phyloP scores from a whole-genome alignment of 2,329 filamentous ascomycete genomes.

The Diaporthe capsici region DNA sequence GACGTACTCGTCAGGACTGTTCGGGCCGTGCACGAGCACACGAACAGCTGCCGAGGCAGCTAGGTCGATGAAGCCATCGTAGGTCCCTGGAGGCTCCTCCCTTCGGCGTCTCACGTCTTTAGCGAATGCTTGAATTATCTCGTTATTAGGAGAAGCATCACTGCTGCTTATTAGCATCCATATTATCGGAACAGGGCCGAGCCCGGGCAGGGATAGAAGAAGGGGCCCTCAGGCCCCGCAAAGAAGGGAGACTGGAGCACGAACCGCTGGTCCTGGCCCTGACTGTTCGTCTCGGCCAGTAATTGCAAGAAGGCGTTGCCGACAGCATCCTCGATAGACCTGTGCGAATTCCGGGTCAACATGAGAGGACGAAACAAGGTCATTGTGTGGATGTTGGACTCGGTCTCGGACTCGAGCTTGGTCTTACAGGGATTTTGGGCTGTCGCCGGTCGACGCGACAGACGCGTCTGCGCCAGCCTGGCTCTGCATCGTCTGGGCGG shows the following conservation, averaged over 20 bases:
- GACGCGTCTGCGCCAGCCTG: neutral
- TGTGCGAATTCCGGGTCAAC: neutral
- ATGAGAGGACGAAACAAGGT: neutral
- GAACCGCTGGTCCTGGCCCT: neutral
- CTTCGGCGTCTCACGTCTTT: slow-evolving; percentile 22
- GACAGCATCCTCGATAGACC: slow-evolving; percentile 12
- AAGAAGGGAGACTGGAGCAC: neutral
- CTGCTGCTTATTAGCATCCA: neutral
- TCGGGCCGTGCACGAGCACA: neutral
- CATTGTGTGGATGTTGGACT: neutral
- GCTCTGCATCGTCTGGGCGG: slow-evolving; percentile 2
- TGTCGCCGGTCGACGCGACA: neutral
- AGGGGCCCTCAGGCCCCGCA: too few species aligned
- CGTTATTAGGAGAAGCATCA: too few species aligned
- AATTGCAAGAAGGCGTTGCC: neutral
- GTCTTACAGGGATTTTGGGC: slow-evolving; percentile 26
- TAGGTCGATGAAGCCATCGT: slow-evolving; percentile 29
- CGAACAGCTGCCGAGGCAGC: slow-evolving; percentile 16
- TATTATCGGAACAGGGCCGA: neutral
- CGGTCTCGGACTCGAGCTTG: neutral
- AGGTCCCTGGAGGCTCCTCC: neutral
- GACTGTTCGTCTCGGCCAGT: neutral
- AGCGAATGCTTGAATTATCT: neutral
- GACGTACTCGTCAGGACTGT: neutral
- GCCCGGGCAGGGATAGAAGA: neutral